Evolutionary conservation across 805 yeast species (phyloP), one percentile per base, ranked within the genome.

Genomic region (Kodamaea fukazawae): DNA sequence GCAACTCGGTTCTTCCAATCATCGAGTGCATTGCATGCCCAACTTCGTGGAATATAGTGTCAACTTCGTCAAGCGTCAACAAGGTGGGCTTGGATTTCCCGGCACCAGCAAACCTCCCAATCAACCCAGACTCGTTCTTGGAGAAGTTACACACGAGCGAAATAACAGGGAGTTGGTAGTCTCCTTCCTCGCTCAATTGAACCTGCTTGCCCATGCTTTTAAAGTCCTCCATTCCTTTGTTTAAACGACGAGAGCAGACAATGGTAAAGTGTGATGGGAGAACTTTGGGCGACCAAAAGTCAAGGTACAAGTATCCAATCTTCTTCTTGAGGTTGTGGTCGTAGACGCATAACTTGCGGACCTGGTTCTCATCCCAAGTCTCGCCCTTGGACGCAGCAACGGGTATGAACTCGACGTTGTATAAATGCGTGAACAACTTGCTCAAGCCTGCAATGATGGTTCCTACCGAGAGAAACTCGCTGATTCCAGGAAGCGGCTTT

Each of bases 11-110:
- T 46, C 91, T 75, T 0, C 98, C 99, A 14, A 93, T 65, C 96
- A 93, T 91, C 2, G 97, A 87, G 60, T 93, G 99, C 78, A 93
- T 85, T 1, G 98, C 98, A 61, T 93, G 99, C 1, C 99, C 99
- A 96, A 93, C 89, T 63, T 93, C 99, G 62, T 93, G 99, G 67
- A 93, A 93, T 13, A 93, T 66, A 0, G 99, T 93, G 52, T 91
- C 96, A 14, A 91, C 89, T 53, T 93, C 98, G 42, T 73, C 76
- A 42, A 86, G 70, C 9, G 82, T 70, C 29, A 91, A 62, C 13
- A 86, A 65, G 22, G 90, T 81, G 15, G 78, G 75, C 17, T 44
- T 32, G 12, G 48, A 50, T 11, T 38, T 35, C 12, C 49, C 57
- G 6, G 47, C 36, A 1, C 63, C 60, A 2, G 60, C 58, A 46